Evolutionary conservation across 2,329 filamentous ascomycete genomes (phyloP).

Genomic region (Ophiocordyceps camponoti-leonardi): DNA sequence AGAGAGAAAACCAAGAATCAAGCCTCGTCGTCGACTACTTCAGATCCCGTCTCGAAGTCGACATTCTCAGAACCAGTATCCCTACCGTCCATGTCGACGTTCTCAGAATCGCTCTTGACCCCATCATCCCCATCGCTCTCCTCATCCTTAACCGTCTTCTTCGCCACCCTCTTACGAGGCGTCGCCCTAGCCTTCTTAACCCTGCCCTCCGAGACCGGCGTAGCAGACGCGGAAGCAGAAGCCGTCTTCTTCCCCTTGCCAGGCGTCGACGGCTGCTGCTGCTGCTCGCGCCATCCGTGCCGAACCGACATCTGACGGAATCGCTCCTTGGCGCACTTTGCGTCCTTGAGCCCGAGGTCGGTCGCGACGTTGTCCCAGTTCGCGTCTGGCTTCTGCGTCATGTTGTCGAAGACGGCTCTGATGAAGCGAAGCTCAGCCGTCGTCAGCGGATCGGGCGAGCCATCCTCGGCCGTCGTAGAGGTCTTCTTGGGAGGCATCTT

Average conservation of each 20-base stretch:
- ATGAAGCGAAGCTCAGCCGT: conserved; percentile 20
- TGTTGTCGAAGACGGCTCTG: conserved; percentile 23
- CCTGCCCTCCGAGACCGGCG: conserved; percentile 8
- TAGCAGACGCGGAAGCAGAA: no score
- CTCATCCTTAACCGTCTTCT: conserved; percentile 2
- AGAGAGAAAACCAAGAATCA: no score
- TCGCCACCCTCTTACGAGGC: conserved; percentile 13
- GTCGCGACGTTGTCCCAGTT: conserved; percentile 22
- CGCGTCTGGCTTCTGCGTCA: conserved; percentile 21
- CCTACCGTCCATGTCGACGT: no score
- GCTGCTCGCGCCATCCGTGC: conserved; percentile 19
- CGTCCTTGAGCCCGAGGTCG: conserved; percentile 19
- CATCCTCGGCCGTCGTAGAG: no score
- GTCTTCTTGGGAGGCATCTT: conserved; percentile 17
- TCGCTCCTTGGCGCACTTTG: conserved; percentile 22
- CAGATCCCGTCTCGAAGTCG: no score
- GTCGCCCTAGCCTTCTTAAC: conserved; percentile 14
- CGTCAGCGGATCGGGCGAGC: conserved; percentile 13
- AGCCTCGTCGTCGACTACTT: no score
- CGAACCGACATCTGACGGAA: conserved; percentile 22
- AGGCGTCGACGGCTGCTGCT: not conserved
- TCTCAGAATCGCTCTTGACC: no score
- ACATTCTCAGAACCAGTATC: no score
- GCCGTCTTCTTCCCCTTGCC: no score
- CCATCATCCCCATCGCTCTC: not conserved